These are phyloP conservation scores for Acanthamoeba royreba DNA, from an alignment of 208 protist genomes.

Conservation along the genomic window DNA sequence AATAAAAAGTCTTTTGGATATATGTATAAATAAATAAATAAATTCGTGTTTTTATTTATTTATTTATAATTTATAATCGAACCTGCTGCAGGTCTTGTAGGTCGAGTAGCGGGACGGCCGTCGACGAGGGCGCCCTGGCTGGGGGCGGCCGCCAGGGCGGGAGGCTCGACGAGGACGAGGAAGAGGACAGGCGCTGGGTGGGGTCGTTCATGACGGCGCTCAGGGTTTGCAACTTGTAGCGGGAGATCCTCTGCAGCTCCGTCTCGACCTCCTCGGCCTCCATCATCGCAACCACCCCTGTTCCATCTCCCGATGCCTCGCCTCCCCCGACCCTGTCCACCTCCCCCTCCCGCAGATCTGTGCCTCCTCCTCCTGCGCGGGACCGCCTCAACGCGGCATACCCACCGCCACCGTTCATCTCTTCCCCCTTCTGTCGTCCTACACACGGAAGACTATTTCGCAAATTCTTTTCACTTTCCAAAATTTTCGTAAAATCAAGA, in stretches of 20 bases:
- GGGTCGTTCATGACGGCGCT: constrained; percentile 43
- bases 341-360: background rate
- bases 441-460: too few species aligned
- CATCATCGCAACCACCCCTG: background rate
- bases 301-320: background rate
- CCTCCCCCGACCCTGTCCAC: background rate
- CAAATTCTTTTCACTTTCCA: too few species aligned
- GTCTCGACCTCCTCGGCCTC: background rate
- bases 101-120: background rate
- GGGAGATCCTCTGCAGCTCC: background rate
- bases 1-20: background rate
- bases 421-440: too few species aligned
- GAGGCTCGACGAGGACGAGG: background rate
- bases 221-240: background rate
- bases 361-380: background rate
- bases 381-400: too few species aligned
- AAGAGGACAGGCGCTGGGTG: background rate
- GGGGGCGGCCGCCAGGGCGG: background rate
- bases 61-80: background rate
- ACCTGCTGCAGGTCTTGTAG: background rate
- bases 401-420: too few species aligned
- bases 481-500: too few species aligned
- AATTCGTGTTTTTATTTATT: background rate
- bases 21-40: background rate
- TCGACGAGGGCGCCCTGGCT: background rate